Evolutionary conservation across 139 green algal species (phyloP).

Genomic region (Volvox africanus): DNA sequence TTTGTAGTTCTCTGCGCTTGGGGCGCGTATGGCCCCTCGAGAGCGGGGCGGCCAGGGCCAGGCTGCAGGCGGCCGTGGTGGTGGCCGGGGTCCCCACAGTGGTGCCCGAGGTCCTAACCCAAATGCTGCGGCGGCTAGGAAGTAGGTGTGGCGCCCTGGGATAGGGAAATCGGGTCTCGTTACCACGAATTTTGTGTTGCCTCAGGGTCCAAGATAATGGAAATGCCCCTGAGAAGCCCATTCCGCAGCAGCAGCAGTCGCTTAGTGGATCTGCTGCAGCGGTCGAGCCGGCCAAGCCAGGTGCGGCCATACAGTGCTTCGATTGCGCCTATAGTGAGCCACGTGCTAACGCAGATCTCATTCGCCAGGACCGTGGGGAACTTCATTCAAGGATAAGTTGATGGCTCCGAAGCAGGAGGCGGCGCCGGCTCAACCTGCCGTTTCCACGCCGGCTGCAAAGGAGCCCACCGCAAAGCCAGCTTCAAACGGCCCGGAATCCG

Average conservation of each 20-base stretch:
- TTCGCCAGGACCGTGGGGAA: neutral
- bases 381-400: slow-evolving; percentile 42
- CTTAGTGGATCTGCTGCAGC: slow-evolving; percentile 7
- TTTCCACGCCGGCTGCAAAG: neutral
- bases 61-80: slow-evolving; percentile 9
- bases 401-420: slow-evolving; percentile 33
- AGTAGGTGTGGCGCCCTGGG: neutral
- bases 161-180: neutral
- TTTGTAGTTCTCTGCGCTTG: slow-evolving; percentile 19
- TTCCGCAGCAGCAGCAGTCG: neutral
- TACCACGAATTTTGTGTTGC: neutral
- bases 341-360: neutral
- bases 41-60: slow-evolving; percentile 24
- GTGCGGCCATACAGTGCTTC: neutral
- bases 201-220: slow-evolving; percentile 28
- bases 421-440: neutral
- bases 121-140: slow-evolving; percentile 2
- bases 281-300: neutral
- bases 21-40: slow-evolving; percentile 34
- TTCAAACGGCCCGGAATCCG: neutral
- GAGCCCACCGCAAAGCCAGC: slow-evolving; percentile 22
- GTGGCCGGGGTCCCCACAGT: slow-evolving; percentile 4
- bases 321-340: neutral
- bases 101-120: slow-evolving; percentile 35
- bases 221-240: neutral